phyloP scores from a whole-genome alignment of 169 alveolate species.

The Condylostoma magnum region DNA sequence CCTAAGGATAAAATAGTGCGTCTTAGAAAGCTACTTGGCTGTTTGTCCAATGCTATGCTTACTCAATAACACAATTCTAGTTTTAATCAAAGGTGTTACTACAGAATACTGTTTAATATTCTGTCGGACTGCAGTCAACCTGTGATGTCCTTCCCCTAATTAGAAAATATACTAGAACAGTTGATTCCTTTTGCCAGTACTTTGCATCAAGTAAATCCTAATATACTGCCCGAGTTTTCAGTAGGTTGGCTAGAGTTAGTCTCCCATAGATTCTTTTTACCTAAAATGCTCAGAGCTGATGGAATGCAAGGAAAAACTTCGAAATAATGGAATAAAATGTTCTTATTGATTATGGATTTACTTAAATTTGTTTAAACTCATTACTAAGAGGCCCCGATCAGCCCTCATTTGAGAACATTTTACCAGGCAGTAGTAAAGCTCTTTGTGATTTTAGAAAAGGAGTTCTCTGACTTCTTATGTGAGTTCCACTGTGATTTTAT shows the following conservation, averaged over 20 bases:
- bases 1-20: neutral
- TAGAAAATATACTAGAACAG: slow-evolving; percentile 39
- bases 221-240: slow-evolving; percentile 94
- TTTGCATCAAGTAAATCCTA: slow-evolving; percentile 81
- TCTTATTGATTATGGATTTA: slow-evolving; percentile 46
- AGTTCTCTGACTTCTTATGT: slow-evolving; percentile 94
- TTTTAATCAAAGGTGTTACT: slow-evolving; percentile 80
- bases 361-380: slow-evolving; percentile 34
- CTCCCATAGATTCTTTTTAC: slow-evolving; percentile 89
- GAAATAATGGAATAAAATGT: slow-evolving; percentile 42
- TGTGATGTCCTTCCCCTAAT: neutral
- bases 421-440: slow-evolving; percentile 75
- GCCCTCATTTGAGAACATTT: slow-evolving; percentile 36
- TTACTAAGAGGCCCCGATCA: slow-evolving; percentile 31
- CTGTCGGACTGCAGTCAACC: slow-evolving; percentile 44
- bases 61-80: neutral
- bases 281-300: slow-evolving; percentile 78
- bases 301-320: slow-evolving; percentile 43
- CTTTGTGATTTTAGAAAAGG: slow-evolving; percentile 88
- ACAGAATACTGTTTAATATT: slow-evolving; percentile 61
- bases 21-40: neutral
- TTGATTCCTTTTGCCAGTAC: slow-evolving; percentile 55
- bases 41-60: neutral
- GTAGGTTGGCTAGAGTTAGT: slow-evolving; percentile 95
- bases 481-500: slow-evolving; percentile 89